phyloP scores from a whole-genome alignment of 371 early-diverging fungal species.

The Haplosporangium sp. region DNA sequence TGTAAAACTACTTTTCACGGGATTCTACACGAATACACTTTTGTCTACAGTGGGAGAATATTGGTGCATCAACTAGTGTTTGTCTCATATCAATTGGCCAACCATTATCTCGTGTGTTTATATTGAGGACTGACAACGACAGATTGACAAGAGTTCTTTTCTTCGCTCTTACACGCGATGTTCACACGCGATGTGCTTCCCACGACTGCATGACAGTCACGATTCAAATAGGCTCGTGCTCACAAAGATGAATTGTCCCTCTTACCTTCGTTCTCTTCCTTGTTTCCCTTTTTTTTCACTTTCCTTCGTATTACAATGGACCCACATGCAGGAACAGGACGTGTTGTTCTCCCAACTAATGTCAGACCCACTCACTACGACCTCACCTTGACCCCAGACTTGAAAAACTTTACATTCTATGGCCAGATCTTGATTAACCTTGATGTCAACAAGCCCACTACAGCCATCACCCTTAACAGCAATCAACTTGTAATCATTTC shows the following conservation, averaged over 20 bases:
- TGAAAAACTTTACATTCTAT: constrained; percentile 72
- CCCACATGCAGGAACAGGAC: constrained; percentile 53
- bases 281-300: constrained; percentile 1
- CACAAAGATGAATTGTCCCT: background rate
- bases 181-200: background rate
- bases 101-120: too few species aligned
- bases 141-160: too few species aligned
- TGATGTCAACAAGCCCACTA: constrained; percentile 72
- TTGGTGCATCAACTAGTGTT: too few species aligned
- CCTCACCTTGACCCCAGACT: constrained; percentile 74
- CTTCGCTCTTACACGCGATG: background rate
- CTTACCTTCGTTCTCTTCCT: constrained; percentile 2
- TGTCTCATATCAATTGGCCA: too few species aligned
- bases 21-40: too few species aligned
- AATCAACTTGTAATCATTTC: constrained; percentile 66
- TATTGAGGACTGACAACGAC: too few species aligned
- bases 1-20: too few species aligned
- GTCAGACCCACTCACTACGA: constrained; percentile 82
- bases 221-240: background rate
- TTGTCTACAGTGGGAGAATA: too few species aligned
- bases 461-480: constrained; percentile 71
- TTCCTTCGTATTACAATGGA: constrained; percentile 18
- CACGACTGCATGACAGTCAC: constrained; percentile 6
- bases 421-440: constrained; percentile 74
- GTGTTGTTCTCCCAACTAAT: constrained; percentile 76